Base-by-base conservation (phyloP, 768 basidiomycete genomes). In the Lactarius pseudohatsudake region DNA sequence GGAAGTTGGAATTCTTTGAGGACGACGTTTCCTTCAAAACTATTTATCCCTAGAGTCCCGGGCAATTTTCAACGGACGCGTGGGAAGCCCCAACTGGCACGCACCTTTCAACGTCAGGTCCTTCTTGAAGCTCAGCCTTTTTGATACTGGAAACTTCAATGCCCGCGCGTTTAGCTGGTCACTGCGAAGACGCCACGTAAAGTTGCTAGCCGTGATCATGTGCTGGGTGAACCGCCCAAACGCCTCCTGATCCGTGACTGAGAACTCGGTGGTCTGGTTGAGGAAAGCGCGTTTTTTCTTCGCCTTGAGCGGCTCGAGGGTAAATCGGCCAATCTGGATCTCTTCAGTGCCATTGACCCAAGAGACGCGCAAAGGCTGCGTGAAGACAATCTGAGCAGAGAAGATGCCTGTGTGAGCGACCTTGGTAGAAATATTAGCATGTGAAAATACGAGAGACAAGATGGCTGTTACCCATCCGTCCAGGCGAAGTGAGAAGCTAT, bases 401-500 rank as follows among this genome's bases (percentile, higher is more conserved):
- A 91, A 81, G 41, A 85, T 81, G 56, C 89, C 87, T 1, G 89
- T 85, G 71, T 91, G 89, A 26, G 83, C 79, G 34, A 87, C 87
- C 85, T 60, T 87, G 58, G 38, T 22, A 26, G 13, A 38, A 36
- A 34, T 55, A 59, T 64, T 45, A 50, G 36, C 40, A n/a, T 9
- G 20, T 67, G 32, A 53, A 45, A 30, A 11, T 57, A 20, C 22
- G 16, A 32, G 56, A 56, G 43, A 26, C 13, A 2, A 30, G 16
- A 16, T 36, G 0, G 45, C 22, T 50, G 22, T 56, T 76, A 86
- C 87, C 68, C 80, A 82, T 60, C 86, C 87, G 66, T 82, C 76
- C 73, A 89, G 75, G 5, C 70, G 72, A 38, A 90, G 70, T 6
- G 73, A 72, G 66, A 90, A 89, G 4, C 87, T 89, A 53, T 47